phyloP scores from a whole-genome alignment of 2,329 filamentous ascomycete species.

The Colletotrichum sidae region DNA sequence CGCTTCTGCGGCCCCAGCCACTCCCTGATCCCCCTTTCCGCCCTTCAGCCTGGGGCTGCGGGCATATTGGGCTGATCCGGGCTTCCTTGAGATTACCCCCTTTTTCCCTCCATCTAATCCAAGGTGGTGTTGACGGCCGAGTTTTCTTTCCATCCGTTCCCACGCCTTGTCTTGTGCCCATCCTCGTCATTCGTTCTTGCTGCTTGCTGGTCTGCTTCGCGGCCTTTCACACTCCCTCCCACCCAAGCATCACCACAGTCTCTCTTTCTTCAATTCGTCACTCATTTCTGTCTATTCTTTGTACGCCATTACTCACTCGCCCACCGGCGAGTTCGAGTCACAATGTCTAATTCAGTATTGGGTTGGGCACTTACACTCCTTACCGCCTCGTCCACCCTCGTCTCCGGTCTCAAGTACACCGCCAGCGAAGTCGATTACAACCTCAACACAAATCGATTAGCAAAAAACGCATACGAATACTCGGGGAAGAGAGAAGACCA shows the following conservation, averaged over 20 bases:
- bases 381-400: slow-evolving; percentile 40
- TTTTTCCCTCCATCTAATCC: slow-evolving; percentile 27
- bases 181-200: slow-evolving; percentile 37
- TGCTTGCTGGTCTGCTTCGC: slow-evolving; percentile 38
- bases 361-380: slow-evolving; percentile 37
- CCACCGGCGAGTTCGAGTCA: slow-evolving; percentile 35
- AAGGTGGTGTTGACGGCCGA: slow-evolving; percentile 35
- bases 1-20: slow-evolving; percentile 34
- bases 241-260: slow-evolving; percentile 31
- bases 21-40: slow-evolving; percentile 36
- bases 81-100: slow-evolving; percentile 35
- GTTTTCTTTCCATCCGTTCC: slow-evolving; percentile 37
- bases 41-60: slow-evolving; percentile 30
- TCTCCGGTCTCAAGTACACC: slow-evolving; percentile 45
- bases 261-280: slow-evolving; percentile 36
- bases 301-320: slow-evolving; percentile 33
- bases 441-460: slow-evolving; percentile 68
- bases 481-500: slow-evolving; percentile 66
- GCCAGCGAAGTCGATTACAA: slow-evolving; percentile 61
- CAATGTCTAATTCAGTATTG: slow-evolving; percentile 38
- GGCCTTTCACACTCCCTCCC: slow-evolving; percentile 32
- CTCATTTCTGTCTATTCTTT: slow-evolving; percentile 35
- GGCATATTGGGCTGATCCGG: slow-evolving; percentile 36
- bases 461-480: slow-evolving; percentile 68
- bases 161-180: slow-evolving; percentile 30